Conservation (phyloP, 768 basidiomycete species). For the Mycena capillaripes region DNA sequence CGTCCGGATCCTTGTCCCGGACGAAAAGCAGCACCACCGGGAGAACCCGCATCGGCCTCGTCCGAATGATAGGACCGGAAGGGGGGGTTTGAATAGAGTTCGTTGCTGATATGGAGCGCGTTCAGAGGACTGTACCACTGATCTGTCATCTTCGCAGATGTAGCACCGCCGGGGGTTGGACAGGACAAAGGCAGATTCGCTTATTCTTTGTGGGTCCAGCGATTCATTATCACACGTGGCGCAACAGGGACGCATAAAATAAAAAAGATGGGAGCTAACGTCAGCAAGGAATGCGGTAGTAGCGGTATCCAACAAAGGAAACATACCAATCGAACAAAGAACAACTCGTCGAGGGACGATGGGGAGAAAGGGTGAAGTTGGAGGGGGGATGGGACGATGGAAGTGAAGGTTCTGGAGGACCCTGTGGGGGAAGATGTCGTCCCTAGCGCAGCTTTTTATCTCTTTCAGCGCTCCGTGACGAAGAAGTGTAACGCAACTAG, state of each 20-base stretch:
- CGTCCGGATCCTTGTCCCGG: conserved; percentile 12
- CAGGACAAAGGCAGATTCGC: conserved; percentile 22
- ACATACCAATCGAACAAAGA: conserved; percentile 21
- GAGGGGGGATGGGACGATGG: neutral
- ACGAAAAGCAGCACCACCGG: conserved; percentile 19
- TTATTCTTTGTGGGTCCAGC: conserved; percentile 20
- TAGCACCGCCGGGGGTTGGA: conserved; percentile 6
- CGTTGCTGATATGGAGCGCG: neutral
- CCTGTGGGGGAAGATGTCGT: conserved; percentile 7
- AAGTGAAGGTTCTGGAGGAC: conserved; percentile 5
- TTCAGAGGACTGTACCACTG: neutral
- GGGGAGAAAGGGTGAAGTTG: neutral
- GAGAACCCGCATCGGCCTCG: conserved; percentile 22
- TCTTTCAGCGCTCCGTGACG: conserved; percentile 8
- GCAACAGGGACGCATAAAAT: neutral
- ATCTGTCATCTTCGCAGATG: conserved; percentile 9
- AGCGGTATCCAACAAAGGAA: conserved; percentile 26
- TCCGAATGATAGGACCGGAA: conserved; percentile 28
- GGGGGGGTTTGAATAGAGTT: neutral
- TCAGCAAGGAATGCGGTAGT: conserved; percentile 27
- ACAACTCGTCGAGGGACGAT: conserved; percentile 1
- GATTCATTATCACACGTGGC: conserved; percentile 23
- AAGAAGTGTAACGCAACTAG: neutral
- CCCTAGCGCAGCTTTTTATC: conserved; percentile 25
- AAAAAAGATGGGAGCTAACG: conserved; percentile 22